These are phyloP conservation scores for Naganishia sp. DNA, from an alignment of 1,284 basidiomycete species.

Conservation along the genomic window DNA sequence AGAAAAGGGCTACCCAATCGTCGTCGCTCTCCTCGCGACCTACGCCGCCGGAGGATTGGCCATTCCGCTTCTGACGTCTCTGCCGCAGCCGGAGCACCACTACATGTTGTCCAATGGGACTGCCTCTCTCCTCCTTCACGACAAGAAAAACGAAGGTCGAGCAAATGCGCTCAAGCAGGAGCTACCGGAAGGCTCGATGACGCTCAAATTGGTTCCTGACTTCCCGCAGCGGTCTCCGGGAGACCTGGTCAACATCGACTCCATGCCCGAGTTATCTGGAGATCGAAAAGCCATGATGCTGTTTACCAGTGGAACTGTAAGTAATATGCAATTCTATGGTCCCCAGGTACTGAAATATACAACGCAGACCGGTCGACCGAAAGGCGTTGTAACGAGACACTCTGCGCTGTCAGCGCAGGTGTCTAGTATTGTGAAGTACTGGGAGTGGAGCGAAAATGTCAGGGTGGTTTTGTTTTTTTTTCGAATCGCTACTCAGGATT, in stretches of 20 bases:
- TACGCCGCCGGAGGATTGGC: slow-evolving; percentile 46
- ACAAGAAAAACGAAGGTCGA: slow-evolving; percentile 37
- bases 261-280: slow-evolving; percentile 35
- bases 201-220: background rate
- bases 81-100: slow-evolving; percentile 46
- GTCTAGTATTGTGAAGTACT: slow-evolving; percentile 41
- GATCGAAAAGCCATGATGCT: slow-evolving; percentile 48
- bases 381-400: slow-evolving; percentile 49
- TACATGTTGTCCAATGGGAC: slow-evolving; percentile 46
- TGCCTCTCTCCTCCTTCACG: slow-evolving; percentile 40
- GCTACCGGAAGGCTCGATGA: background rate
- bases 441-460: slow-evolving; percentile 43
- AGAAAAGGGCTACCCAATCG: slow-evolving; percentile 42
- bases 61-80: slow-evolving; percentile 43
- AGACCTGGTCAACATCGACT: slow-evolving; percentile 21
- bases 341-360: background rate
- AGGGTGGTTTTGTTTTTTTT: background rate
- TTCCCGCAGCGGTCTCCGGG: background rate
- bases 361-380: slow-evolving; percentile 44
- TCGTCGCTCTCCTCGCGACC: slow-evolving; percentile 37
- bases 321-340: background rate
- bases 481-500: background rate
- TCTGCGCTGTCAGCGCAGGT: slow-evolving; percentile 45
- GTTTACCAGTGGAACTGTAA: slow-evolving; percentile 48
- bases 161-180: slow-evolving; percentile 38